Evolutionary conservation across 164 flowering plant genomes (phyloP).

Genomic region (Litsea cubeba): DNA sequence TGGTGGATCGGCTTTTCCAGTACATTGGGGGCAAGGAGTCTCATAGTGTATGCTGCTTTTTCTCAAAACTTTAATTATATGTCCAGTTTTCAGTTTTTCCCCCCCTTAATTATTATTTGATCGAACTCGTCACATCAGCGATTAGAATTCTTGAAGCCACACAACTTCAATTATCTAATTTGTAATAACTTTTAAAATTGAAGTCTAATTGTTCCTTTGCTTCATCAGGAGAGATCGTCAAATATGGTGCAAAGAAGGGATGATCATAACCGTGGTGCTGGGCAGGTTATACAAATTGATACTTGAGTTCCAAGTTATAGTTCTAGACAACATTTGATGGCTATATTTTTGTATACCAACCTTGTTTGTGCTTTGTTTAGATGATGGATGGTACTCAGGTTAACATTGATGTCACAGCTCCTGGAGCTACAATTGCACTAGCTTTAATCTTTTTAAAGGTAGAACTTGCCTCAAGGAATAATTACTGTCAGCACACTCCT

Average conservation of each 20-base stretch:
- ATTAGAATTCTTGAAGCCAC: background rate
- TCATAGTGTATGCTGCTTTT: constrained; percentile 37
- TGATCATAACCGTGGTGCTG: constrained; percentile 50
- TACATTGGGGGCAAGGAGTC: constrained; percentile 72
- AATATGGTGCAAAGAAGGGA: constrained; percentile 28
- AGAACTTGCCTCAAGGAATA: constrained; percentile 3
- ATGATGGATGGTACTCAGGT: constrained; percentile 65
- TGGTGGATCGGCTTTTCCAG: constrained; percentile 71
- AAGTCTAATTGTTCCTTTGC: background rate
- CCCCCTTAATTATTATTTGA: background rate
- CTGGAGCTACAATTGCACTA: constrained; percentile 93
- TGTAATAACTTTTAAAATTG: background rate
- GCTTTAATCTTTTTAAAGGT: constrained; percentile 88
- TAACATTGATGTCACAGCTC: constrained; percentile 96
- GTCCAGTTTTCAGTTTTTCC: background rate
- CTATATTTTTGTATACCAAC: background rate
- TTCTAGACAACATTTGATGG: background rate
- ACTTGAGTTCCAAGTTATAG: background rate
- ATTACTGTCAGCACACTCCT: background rate
- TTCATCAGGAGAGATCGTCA: constrained; percentile 48
- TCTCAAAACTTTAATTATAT: background rate
- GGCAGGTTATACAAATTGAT: constrained; percentile 42
- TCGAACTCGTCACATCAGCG: background rate
- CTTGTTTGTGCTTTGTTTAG: constrained; percentile 25
- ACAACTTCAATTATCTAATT: background rate